Conservation (phyloP, 495 filamentous ascomycete genomes). For the Lasiosphaeris hirsuta region DNA sequence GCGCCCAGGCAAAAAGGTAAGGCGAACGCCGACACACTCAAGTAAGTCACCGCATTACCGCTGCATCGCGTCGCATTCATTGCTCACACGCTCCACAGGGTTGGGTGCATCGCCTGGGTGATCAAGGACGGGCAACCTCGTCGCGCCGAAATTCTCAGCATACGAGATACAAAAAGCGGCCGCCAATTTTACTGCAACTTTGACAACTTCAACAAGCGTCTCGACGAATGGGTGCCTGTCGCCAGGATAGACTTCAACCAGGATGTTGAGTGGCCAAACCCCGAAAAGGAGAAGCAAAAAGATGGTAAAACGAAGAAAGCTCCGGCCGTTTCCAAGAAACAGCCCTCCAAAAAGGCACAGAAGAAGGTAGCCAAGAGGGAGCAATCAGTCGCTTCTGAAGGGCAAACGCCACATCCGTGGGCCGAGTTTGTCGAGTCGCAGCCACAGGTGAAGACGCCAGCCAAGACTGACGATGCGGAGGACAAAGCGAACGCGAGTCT, state of each 20-base stretch:
- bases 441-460: conserved; percentile 23
- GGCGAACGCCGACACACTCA: conserved; percentile 73
- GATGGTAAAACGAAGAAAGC: conserved; percentile 49
- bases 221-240: conserved; percentile 91
- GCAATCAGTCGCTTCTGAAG: conserved; percentile 45
- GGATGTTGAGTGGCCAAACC: conserved; percentile 56
- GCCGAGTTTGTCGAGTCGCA: conserved; percentile 36
- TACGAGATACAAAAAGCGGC: conserved; percentile 77
- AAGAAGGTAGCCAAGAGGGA: conserved; percentile 54
- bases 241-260: conserved; percentile 73
- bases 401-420: conserved; percentile 47
- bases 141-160: conserved; percentile 89
- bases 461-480: conserved; percentile 31
- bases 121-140: conserved; percentile 73
- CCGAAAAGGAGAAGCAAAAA: conserved; percentile 55
- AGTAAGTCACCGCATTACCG: conserved; percentile 44
- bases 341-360: conserved; percentile 47
- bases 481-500: conserved; percentile 31
- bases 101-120: conserved; percentile 51
- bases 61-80: neutral
- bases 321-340: conserved; percentile 40
- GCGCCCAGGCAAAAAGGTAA: conserved; percentile 65
- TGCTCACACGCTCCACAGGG: conserved; percentile 22
- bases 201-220: conserved; percentile 98
- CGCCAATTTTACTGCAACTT: conserved; percentile 95